These are phyloP conservation scores for Pezicula carpinea DNA, from an alignment of 2,329 filamentous ascomycete genomes.

Conservation along the genomic window DNA sequence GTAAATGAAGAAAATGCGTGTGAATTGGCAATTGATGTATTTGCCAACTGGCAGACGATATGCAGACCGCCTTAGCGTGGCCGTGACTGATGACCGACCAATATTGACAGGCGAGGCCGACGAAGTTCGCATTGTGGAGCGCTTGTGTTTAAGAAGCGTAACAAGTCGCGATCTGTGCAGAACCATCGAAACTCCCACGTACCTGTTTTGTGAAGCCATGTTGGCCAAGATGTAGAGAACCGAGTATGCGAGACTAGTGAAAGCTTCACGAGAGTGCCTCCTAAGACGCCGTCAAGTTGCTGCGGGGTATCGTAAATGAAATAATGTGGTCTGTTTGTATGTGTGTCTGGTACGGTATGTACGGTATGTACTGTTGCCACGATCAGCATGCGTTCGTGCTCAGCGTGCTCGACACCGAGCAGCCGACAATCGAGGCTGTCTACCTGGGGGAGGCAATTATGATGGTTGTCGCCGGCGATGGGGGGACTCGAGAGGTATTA, in stretches of 20 bases:
- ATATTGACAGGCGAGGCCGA: not conserved
- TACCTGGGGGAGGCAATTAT: constrained; percentile 1
- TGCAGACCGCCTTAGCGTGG: too few species aligned
- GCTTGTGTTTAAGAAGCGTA: constrained; percentile 20
- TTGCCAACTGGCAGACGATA: too few species aligned
- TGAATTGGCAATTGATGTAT: not conserved
- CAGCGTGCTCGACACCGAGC: not conserved
- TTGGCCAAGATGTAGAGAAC: constrained; percentile 11
- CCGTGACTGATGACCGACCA: too few species aligned
- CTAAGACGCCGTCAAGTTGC: constrained; percentile 10
- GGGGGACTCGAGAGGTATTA: not conserved
- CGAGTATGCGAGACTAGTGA: constrained; percentile 13
- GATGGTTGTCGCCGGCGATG: too few species aligned
- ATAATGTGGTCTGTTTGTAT: too few species aligned
- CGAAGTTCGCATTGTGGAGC: constrained; percentile 3
- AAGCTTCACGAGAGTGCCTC: constrained; percentile 6
- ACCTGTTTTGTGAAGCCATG: constrained; percentile 30
- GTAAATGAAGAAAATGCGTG: constrained; percentile 2
- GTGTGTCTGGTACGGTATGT: not conserved
- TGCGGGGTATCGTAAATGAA: constrained; percentile 26
- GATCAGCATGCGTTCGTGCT: not conserved
- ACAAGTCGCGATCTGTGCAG: constrained; percentile 18
- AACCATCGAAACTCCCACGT: constrained; percentile 11
- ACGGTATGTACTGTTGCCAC: constrained; percentile 7
- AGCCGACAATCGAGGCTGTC: not conserved